Conservation (phyloP, 108 stramenopile genomes). For the Fragilariopsis cylindrus region DNA sequence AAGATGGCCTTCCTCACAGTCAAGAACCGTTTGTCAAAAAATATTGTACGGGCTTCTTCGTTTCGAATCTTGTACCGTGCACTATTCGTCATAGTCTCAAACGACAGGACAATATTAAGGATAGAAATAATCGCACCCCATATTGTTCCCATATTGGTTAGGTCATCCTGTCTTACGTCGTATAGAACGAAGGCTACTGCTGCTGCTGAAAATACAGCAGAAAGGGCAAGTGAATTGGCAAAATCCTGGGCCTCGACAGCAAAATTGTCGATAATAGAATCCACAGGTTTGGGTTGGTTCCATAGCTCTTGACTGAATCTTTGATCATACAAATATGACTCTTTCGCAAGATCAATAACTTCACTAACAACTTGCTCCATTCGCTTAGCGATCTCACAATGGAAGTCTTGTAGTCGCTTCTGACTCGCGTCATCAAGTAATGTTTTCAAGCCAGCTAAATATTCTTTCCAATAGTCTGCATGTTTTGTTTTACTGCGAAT, state of each 20-base stretch:
- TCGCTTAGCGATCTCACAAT: constrained; percentile 25
- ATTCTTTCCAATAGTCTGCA: constrained; percentile 24
- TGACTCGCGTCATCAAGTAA: constrained; percentile 1
- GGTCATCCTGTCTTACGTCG: not conserved
- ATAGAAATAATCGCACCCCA: constrained; percentile 15
- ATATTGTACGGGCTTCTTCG: constrained; percentile 27
- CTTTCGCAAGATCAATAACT: constrained; percentile 30
- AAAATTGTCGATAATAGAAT: constrained; percentile 41
- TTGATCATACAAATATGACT: constrained; percentile 30
- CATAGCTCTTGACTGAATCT: constrained; percentile 35
- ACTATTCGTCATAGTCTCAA: constrained; percentile 31
- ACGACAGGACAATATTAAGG: constrained; percentile 29
- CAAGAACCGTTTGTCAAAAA: constrained; percentile 11
- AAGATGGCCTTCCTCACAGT: constrained; percentile 30
- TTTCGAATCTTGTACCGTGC: constrained; percentile 37
- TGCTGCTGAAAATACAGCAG: constrained; percentile 28
- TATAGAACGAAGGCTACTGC: constrained; percentile 21
- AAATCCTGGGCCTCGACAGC: constrained; percentile 38
- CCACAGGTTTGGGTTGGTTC: constrained; percentile 45
- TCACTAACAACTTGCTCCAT: constrained; percentile 24
- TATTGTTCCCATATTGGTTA: not conserved
- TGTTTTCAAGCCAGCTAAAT: constrained; percentile 3
- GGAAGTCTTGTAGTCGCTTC: constrained; percentile 14
- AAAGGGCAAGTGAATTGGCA: constrained; percentile 28
- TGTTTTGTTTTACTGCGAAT: not conserved